phyloP scores from a whole-genome alignment of 306 rosid species.

The Ziziphus jujuba region DNA sequence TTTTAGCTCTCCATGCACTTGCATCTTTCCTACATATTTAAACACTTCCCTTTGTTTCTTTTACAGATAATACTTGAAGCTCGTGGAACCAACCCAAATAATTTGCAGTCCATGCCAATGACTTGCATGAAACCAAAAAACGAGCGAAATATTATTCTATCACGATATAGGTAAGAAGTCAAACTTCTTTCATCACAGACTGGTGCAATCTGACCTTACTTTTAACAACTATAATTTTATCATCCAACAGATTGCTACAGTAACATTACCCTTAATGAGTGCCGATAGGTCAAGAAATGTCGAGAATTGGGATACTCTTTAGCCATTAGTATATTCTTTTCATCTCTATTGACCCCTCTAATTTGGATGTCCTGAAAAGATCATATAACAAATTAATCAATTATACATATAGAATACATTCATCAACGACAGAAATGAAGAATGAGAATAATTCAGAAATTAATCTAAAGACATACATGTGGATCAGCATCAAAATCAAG shows the following conservation, averaged over 20 bases:
- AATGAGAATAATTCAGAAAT: neutral
- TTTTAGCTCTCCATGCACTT: neutral
- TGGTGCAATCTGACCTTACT: no score
- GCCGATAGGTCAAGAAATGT: conserved; percentile 88
- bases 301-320: conserved; percentile 76
- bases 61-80: neutral
- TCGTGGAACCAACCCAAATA: neutral
- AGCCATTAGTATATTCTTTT: conserved; percentile 90
- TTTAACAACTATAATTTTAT: neutral
- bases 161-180: neutral
- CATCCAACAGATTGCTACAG: neutral
- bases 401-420: conserved; percentile 4
- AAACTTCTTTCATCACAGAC: neutral
- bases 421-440: neutral
- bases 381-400: conserved; percentile 12
- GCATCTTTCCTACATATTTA: neutral
- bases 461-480: conserved; percentile 51
- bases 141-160: neutral
- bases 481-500: conserved; percentile 85
- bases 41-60: neutral
- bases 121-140: neutral
- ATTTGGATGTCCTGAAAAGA: conserved; percentile 82
- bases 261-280: conserved; percentile 75
- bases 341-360: conserved; percentile 94
- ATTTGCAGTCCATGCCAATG: neutral